Percentiles rank a stretch among this genome's conserved stretches.
Conservation (phyloP, 805 yeast species). For the Lipomyces sp. region DNA sequence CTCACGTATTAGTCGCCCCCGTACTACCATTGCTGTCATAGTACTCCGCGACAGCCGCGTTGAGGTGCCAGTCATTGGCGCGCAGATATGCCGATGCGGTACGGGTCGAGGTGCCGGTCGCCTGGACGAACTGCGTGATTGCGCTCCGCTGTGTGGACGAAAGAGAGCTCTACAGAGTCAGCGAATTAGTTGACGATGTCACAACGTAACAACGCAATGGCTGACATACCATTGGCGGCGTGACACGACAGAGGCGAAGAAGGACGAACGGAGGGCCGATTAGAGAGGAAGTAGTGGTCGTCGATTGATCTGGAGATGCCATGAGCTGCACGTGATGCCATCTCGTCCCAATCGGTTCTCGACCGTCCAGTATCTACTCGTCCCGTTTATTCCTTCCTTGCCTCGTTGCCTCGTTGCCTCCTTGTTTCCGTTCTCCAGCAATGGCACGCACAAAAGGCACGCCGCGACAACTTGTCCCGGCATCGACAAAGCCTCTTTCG, state of each 20-base stretch:
- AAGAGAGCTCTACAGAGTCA: constrained; percentile 13
- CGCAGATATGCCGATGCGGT: constrained; percentile 17
- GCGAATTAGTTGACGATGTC: neutral
- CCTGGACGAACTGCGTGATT: constrained; percentile 16
- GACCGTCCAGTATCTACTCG: no score
- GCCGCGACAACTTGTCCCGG: constrained; percentile 3
- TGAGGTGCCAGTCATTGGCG: constrained; percentile 33
- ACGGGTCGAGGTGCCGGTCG: constrained; percentile 20
- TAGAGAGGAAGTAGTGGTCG: no score
- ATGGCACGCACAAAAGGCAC: constrained; percentile 14
- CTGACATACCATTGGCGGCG: neutral
- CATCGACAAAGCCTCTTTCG: constrained; percentile 2
- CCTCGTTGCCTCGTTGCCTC: no score
- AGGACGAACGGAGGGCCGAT: no score
- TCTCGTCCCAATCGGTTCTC: no score
- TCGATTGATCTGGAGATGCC: no score
- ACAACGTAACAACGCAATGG: no score
- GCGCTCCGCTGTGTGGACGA: constrained; percentile 15
- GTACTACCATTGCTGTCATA: constrained; percentile 24
- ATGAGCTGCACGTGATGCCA: no score
- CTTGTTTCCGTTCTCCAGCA: no score
- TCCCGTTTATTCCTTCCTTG: no score
- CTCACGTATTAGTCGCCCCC: no score
- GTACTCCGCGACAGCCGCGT: constrained; percentile 39
- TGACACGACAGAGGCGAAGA: no score